These are phyloP conservation scores for Coffea humblotiana DNA, from an alignment of 305 asterid genomes.

Conservation along the genomic window DNA sequence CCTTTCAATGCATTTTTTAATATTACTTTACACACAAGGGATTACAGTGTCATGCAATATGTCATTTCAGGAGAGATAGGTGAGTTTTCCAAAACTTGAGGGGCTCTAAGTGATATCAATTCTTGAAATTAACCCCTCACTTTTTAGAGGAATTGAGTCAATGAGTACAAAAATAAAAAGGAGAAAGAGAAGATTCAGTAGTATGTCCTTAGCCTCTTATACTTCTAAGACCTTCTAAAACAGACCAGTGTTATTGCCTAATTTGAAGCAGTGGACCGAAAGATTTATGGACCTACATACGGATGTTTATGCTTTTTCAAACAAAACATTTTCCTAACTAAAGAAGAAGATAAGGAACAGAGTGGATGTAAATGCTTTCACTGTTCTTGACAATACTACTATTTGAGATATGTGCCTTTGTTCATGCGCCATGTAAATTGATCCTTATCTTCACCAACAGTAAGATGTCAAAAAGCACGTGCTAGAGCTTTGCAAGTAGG, in stretches of 20 bases:
- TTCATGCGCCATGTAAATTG: neutral
- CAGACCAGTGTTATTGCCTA: neutral
- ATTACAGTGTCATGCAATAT: too few relatives aligned
- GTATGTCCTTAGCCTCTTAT: neutral
- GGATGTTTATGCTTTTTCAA: neutral
- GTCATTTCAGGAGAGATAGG: too few relatives aligned
- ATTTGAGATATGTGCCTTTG: neutral
- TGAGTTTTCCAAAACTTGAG: too few relatives aligned
- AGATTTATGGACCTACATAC: neutral
- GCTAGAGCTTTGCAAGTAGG: neutral
- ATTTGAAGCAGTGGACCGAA: neutral
- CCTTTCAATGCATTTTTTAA: too few relatives aligned
- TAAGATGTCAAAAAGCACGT: neutral
- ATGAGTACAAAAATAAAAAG: too few relatives aligned
- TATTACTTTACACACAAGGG: too few relatives aligned
- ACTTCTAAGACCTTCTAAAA: neutral
- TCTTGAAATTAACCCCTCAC: too few relatives aligned
- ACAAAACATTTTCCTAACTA: neutral
- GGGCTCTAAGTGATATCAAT: too few relatives aligned
- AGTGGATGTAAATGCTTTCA: neutral
- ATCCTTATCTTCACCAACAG: conserved; percentile 8
- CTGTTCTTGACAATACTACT: neutral
- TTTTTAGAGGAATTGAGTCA: too few relatives aligned
- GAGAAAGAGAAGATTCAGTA: too few relatives aligned
- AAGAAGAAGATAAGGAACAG: neutral